Evolutionary conservation across 2,329 filamentous ascomycete species (phyloP).

Genomic region (Cladosporium austrohemisphaericum): DNA sequence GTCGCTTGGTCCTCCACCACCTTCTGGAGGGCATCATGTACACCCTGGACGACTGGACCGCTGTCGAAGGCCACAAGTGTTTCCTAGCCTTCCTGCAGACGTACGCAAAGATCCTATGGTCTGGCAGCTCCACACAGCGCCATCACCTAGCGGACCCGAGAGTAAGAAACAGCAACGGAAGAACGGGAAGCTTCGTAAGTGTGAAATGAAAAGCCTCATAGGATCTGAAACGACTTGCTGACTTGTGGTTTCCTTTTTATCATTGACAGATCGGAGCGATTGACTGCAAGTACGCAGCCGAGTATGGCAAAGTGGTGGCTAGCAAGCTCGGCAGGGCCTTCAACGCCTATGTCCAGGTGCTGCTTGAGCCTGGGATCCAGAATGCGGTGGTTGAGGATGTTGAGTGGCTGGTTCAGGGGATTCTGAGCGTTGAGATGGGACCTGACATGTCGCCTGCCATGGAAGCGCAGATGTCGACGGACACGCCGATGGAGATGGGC

Average conservation of each 20-base stretch:
- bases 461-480: background rate
- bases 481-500: background rate
- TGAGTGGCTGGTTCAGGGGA: background rate
- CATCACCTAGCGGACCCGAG: background rate
- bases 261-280: background rate
- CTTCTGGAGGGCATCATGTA: background rate
- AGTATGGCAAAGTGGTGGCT: background rate
- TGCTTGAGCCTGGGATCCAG: slow-evolving; percentile 1
- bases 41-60: background rate
- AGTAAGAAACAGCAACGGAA: background rate
- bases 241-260: too few species aligned
- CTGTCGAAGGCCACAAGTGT: background rate
- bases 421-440: background rate
- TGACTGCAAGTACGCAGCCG: background rate
- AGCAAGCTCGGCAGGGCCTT: slow-evolving; percentile 2
- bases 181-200: too few species aligned
- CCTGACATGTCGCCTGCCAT: background rate
- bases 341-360: background rate
- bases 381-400: background rate
- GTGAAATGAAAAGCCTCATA: too few species aligned
- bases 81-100: background rate
- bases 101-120: slow-evolving; percentile 6
- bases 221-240: too few species aligned
- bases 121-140: background rate
- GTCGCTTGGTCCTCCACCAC: background rate